Conservation (phyloP, 2,329 filamentous ascomycete species). For the Xylariomycetidae sp. region DNA sequence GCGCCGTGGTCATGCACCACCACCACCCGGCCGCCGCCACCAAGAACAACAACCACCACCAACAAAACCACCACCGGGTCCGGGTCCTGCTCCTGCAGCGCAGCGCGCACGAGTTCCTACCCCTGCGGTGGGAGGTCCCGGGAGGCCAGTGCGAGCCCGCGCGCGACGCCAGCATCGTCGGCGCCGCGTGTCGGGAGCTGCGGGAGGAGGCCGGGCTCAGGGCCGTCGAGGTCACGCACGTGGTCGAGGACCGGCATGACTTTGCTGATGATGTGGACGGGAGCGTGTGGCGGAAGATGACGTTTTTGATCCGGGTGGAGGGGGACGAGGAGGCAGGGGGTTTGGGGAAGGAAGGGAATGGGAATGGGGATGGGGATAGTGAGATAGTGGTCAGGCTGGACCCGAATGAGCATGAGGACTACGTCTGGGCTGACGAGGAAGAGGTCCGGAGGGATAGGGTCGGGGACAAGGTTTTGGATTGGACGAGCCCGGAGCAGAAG, state of each 20-base stretch:
- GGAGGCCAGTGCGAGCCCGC: slow-evolving; percentile 41
- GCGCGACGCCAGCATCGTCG: slow-evolving; percentile 37
- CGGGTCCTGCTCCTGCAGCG: slow-evolving; percentile 46
- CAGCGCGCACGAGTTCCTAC: slow-evolving; percentile 38
- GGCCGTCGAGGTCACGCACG: slow-evolving; percentile 23
- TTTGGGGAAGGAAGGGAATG: no score
- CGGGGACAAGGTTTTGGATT: slow-evolving; percentile 7
- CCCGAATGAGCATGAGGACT: slow-evolving; percentile 13
- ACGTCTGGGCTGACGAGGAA: slow-evolving; percentile 10
- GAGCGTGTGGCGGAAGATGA: slow-evolving; percentile 9
- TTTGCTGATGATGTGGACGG: slow-evolving; percentile 26
- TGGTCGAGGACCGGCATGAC: slow-evolving; percentile 30
- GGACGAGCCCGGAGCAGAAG: slow-evolving; percentile 12
- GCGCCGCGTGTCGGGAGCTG: slow-evolving; percentile 42
- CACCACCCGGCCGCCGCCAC: no score
- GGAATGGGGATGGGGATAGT: background rate
- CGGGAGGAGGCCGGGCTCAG: slow-evolving; percentile 28
- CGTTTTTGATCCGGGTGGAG: slow-evolving; percentile 10
- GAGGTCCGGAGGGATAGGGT: slow-evolving; percentile 5
- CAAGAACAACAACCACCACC: slow-evolving; percentile 14
- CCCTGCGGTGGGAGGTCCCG: slow-evolving; percentile 43
- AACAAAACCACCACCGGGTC: slow-evolving; percentile 35
- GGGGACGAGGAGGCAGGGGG: background rate
- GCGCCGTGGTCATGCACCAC: no score
- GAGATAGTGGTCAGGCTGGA: slow-evolving; percentile 7